A percentile compares a stretch with the other conserved stretches of the same genome.
Evolutionary conservation across 345 rosid genomes (phyloP).

Genomic region (Hibiscus syriacus): DNA sequence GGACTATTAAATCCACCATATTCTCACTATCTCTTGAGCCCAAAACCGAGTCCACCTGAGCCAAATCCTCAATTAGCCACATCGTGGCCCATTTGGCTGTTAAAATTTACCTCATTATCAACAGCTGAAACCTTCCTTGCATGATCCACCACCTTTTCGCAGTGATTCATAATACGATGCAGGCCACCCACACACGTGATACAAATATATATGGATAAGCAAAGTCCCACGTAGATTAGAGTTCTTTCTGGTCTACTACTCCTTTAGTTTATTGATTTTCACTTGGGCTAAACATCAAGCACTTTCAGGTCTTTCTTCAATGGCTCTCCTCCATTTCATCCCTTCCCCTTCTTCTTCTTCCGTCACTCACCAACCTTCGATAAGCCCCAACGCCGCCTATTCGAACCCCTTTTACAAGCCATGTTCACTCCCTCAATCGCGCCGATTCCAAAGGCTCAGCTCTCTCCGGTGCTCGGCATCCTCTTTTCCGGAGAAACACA

Average conservation of each 20-base stretch:
- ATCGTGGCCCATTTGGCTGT: too few relatives aligned
- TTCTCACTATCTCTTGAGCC: too few relatives aligned
- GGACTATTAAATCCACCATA: too few relatives aligned
- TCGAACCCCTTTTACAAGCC: constrained; percentile 9
- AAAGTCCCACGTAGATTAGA: constrained; percentile 25
- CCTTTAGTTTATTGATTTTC: neutral
- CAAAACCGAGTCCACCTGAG: too few relatives aligned
- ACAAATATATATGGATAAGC: neutral
- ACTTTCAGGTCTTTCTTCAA: constrained; percentile 11
- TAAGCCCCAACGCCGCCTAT: constrained; percentile 23
- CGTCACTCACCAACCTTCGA: constrained; percentile 23
- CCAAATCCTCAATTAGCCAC: too few relatives aligned
- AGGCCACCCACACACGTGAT: too few relatives aligned
- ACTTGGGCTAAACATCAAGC: neutral
- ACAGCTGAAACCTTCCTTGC: too few relatives aligned
- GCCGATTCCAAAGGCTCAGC: constrained; percentile 9
- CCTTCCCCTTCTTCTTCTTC: constrained; percentile 31
- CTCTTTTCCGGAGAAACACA: constrained; percentile 49
- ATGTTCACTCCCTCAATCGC: constrained; percentile 2
- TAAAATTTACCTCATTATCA: too few relatives aligned
- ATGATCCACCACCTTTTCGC: too few relatives aligned
- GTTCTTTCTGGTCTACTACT: constrained; percentile 2
- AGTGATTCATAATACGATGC: too few relatives aligned
- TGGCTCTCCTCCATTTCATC: constrained; percentile 63
- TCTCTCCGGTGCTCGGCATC: constrained; percentile 47